A percentile compares a stretch with the other conserved stretches of the same genome.
phyloP scores from a whole-genome alignment of 1,284 basidiomycete species.

The Cryptococcus amylolentus region DNA sequence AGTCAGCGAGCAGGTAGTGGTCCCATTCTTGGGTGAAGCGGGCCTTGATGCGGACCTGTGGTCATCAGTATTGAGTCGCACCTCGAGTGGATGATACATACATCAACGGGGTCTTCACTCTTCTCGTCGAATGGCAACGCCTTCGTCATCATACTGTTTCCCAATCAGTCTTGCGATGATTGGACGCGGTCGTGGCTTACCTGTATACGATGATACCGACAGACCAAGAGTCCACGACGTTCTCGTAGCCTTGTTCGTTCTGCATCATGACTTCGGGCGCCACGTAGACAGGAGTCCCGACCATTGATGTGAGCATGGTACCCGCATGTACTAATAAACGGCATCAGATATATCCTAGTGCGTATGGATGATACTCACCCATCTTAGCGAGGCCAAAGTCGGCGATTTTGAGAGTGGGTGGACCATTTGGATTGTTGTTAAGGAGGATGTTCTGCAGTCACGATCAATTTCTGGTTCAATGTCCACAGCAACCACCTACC shows the following conservation, averaged over 20 bases:
- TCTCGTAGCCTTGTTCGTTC: conserved; percentile 64
- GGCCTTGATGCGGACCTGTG: conserved; percentile 52
- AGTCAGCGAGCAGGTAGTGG: conserved; percentile 55
- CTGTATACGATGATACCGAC: conserved; percentile 88
- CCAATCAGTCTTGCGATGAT: background rate
- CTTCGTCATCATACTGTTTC: conserved; percentile 50
- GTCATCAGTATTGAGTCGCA: background rate
- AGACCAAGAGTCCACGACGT: conserved; percentile 87
- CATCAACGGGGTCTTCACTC: conserved; percentile 32
- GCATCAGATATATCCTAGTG: conserved; percentile 4
- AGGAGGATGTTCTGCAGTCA: conserved; percentile 47
- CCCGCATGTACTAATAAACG: conserved; percentile 30
- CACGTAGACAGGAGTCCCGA: conserved; percentile 50
- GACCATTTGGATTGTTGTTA: conserved; percentile 29
- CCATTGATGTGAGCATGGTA: conserved; percentile 49
- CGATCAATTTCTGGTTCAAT: conserved; percentile 3
- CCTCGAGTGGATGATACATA: conserved; percentile 9
- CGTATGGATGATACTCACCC: conserved; percentile 54
- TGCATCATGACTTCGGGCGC: conserved; percentile 66
- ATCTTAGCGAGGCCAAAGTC: conserved; percentile 92
- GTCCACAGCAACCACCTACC: conserved; percentile 40
- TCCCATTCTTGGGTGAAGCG: conserved; percentile 63
- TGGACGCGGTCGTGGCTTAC: conserved; percentile 50
- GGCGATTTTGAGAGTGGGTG: conserved; percentile 58
- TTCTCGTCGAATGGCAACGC: conserved; percentile 50